Evolutionary conservation across 306 rosid species (phyloP).

Genomic region (Cicer cuneatum): DNA sequence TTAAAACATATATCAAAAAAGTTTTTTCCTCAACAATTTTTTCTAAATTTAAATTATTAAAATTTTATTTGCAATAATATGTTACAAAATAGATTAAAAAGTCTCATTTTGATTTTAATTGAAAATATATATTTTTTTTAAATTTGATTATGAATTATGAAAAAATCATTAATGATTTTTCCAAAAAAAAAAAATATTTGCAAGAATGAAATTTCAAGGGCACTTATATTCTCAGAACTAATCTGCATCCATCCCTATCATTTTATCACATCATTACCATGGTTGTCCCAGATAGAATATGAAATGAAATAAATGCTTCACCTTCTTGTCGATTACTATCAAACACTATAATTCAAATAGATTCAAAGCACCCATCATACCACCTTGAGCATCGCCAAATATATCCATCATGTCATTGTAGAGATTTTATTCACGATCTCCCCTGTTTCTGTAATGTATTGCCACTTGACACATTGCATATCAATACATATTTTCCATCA

Average conservation of each 20-base stretch:
- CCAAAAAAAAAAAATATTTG: too few relatives aligned
- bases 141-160: too few relatives aligned
- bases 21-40: too few relatives aligned
- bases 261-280: neutral
- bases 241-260: neutral
- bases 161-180: too few relatives aligned
- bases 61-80: too few relatives aligned
- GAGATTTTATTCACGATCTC: constrained; percentile 2
- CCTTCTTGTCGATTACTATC: neutral
- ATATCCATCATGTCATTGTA: constrained; percentile 2
- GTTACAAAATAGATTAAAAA: too few relatives aligned
- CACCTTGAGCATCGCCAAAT: constrained; percentile 23
- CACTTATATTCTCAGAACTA: too few relatives aligned
- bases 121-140: too few relatives aligned
- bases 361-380: neutral
- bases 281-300: neutral
- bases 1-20: too few relatives aligned
- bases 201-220: too few relatives aligned
- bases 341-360: neutral
- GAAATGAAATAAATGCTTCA: neutral
- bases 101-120: too few relatives aligned
- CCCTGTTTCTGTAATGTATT: neutral
- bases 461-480: constrained; percentile 18
- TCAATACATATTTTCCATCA: constrained; percentile 6
- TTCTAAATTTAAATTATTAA: too few relatives aligned